phyloP scores from a whole-genome alignment of 2,329 filamentous ascomycete species.

The Colletotrichum sp. region DNA sequence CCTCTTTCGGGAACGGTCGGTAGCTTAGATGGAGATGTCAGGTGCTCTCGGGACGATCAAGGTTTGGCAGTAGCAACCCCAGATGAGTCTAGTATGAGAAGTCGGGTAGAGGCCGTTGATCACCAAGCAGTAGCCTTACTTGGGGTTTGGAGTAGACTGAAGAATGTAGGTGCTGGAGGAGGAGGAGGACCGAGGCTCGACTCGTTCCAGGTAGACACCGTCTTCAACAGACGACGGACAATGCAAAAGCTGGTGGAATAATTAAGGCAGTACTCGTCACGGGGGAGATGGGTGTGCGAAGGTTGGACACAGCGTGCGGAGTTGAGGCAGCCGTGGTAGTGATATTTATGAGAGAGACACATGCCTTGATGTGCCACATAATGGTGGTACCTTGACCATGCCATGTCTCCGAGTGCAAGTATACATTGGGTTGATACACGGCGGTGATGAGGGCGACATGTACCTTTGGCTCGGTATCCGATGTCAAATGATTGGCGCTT shows the following conservation, averaged over 20 bases:
- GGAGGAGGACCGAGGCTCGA: not conserved
- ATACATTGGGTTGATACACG: not conserved
- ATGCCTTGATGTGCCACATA: not conserved
- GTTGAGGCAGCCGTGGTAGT: not conserved
- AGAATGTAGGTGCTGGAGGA: not conserved
- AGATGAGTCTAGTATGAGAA: not conserved
- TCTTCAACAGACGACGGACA: not conserved
- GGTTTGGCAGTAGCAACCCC: not conserved
- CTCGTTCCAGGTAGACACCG: not conserved
- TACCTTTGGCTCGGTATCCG: not conserved
- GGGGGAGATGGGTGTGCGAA: not conserved
- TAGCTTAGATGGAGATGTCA: constrained; percentile 6
- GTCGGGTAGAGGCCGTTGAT: constrained; percentile 8
- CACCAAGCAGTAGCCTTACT: not conserved
- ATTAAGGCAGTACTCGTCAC: not conserved
- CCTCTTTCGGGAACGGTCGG: constrained; percentile 1
- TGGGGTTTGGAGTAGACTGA: not conserved
- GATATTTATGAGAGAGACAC: constrained; percentile 18
- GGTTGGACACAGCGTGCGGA: not conserved
- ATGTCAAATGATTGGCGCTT: not conserved
- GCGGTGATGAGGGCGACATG: not conserved
- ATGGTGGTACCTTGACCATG: not conserved
- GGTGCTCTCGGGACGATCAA: constrained; percentile 10
- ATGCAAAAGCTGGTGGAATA: not conserved
- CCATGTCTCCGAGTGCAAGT: not conserved